A percentile compares a stretch with the other conserved stretches of the same genome.
These are phyloP conservation scores for Xylariaceae sp. DNA, from an alignment of 2,329 filamentous ascomycete genomes.

Conservation along the genomic window DNA sequence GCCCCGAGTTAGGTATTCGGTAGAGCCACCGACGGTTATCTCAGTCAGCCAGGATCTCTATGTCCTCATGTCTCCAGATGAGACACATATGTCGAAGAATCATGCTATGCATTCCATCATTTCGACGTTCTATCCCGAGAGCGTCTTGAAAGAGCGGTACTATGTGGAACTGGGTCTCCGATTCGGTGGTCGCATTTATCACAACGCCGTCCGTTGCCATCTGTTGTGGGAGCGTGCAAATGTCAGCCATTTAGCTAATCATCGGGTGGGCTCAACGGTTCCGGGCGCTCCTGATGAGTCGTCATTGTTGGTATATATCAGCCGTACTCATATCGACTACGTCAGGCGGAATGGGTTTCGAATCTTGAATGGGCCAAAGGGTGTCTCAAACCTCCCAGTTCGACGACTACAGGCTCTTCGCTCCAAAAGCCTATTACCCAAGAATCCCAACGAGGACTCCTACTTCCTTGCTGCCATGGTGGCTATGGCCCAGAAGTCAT, in stretches of 20 bases:
- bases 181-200: conserved; percentile 44
- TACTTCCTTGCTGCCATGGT: conserved; percentile 49
- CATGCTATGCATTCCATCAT: conserved; percentile 42
- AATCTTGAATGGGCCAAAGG: conserved; percentile 37
- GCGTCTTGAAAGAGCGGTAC: conserved; percentile 31
- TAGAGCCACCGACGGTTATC: conserved; percentile 39
- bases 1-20: too few relatives aligned
- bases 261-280: conserved; percentile 21
- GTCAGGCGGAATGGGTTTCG: conserved; percentile 46
- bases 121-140: conserved; percentile 39
- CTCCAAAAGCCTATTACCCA: conserved; percentile 43
- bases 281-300: conserved; percentile 25
- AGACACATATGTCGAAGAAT: conserved; percentile 33
- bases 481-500: conserved; percentile 52
- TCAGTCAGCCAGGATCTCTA: conserved; percentile 42
- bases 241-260: conserved; percentile 26
- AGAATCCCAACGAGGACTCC: conserved; percentile 46
- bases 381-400: conserved; percentile 44
- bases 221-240: conserved; percentile 44
- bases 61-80: conserved; percentile 36
- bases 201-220: conserved; percentile 43
- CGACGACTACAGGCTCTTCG: conserved; percentile 43
- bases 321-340: conserved; percentile 41
- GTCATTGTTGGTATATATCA: conserved; percentile 44
- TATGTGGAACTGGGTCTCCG: conserved; percentile 43